Base-by-base conservation (phyloP, 2,329 filamentous ascomycete species). In the Lomentospora prolificans region DNA sequence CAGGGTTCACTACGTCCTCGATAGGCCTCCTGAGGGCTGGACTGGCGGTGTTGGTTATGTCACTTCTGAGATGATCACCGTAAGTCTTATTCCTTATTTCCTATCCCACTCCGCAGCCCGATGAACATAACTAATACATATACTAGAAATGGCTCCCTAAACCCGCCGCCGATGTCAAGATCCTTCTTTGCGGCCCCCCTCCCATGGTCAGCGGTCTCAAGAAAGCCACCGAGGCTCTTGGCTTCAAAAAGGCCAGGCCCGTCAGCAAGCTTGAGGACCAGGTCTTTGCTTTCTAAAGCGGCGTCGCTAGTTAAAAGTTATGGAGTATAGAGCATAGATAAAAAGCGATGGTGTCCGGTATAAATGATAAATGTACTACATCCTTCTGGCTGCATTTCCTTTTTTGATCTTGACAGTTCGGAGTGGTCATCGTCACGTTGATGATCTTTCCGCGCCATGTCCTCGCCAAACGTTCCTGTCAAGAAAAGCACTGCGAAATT, bases 241-340 rank as follows among this genome's bases (percentile, higher is more conserved):
- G 94, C 57, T 99, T 87, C 78, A 81, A 89, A 67, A 97, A 97
- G 80, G 89, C 94, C 44, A 84, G 85, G 59, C 90, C 92, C 48
- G 91, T 97, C 65, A 96, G 91, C 84, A 97, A 97, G 82, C 84
- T 97, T 55, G 88, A 92, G 69, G 94, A 99, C 71, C 94, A 97
- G 73, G 89, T 99, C 63, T 99, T 99, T 76, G 90, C 89, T 67
- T 99, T 99, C 75, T 75, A 72, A 67, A 56, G 12, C 3, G 25
- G 24, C 17, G 46, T 50, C 7, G 22, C 22, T 50, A 22, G 22
- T 5, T 3, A 31, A 7, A 17, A 24, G n/a, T 41, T 41, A 14
- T 48, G 44, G 44, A 48, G 22, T 48, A 48, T 31, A 31, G 17
- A 44, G 28, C 41, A 28, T 55, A 55, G 53, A 55, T n/a, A 55